Evolutionary conservation across 257 asterid species (phyloP).

Genomic region (Rehmannia glutinosa): DNA sequence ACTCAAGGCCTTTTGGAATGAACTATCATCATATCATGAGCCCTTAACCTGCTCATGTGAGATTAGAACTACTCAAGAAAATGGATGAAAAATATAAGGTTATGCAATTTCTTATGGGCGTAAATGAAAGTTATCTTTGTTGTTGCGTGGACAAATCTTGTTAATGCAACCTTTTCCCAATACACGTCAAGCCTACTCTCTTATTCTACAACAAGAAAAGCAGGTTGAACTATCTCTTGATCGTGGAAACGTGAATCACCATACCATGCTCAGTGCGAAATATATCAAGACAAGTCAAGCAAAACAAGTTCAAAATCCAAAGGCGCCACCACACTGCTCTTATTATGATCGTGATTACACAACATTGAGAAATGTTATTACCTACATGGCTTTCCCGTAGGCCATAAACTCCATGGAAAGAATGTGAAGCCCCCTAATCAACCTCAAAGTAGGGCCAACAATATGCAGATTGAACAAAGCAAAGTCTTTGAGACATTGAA

Average conservation of each 20-base stretch:
- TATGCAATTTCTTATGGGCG: background rate
- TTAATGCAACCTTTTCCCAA: background rate
- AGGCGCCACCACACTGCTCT: background rate
- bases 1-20: background rate
- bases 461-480: too few relatives aligned
- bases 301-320: background rate
- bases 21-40: background rate
- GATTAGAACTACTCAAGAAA: background rate
- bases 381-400: too few relatives aligned
- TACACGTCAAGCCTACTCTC: too few relatives aligned
- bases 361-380: background rate
- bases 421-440: background rate
- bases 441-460: background rate
- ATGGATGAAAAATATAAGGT: background rate
- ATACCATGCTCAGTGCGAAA: background rate
- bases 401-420: background rate
- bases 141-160: background rate
- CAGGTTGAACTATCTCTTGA: background rate
- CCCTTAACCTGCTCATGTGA: background rate
- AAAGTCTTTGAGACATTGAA: too few relatives aligned
- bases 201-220: too few relatives aligned
- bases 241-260: background rate
- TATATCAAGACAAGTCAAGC: background rate
- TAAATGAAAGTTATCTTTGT: background rate
- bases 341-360: background rate